Conservation (phyloP, 2,329 filamentous ascomycete species). For the Pezicula carpinea region DNA sequence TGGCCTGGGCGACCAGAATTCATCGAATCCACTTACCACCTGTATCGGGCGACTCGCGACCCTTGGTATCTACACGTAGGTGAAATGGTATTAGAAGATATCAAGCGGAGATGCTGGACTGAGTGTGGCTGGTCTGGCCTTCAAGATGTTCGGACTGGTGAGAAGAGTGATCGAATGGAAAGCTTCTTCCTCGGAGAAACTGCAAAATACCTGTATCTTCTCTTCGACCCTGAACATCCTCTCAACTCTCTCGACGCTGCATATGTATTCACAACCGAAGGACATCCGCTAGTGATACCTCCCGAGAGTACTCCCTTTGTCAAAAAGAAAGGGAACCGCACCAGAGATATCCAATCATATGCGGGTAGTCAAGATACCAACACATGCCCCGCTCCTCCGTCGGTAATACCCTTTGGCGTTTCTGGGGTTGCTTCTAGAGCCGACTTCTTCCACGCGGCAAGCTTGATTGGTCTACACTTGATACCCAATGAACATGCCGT, state of each 20-base stretch:
- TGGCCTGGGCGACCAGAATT: constrained; percentile 96
- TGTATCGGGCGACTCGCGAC: constrained; percentile 91
- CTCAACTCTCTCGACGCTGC: constrained; percentile 82
- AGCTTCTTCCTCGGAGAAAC: constrained; percentile 98
- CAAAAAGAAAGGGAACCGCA: constrained; percentile 10
- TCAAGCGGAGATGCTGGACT: constrained; percentile 83
- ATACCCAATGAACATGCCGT: constrained; percentile 61
- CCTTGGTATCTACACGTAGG: constrained; percentile 95
- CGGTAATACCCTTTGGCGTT: constrained; percentile 59
- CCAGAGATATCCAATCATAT: constrained; percentile 33
- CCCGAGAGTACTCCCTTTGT: constrained; percentile 30
- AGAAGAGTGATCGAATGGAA: constrained; percentile 93
- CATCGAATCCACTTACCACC: constrained; percentile 91
- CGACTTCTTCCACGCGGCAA: constrained; percentile 86
- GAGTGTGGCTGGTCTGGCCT: constrained; percentile 91
- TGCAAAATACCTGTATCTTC: constrained; percentile 88
- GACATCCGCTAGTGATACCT: constrained; percentile 86
- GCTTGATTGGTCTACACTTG: constrained; percentile 74
- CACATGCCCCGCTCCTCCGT: constrained; percentile 62
- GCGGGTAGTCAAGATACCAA: constrained; percentile 30
- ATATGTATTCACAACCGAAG: constrained; percentile 94
- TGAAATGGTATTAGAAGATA: constrained; percentile 90
- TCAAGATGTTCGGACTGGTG: constrained; percentile 74
- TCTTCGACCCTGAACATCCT: constrained; percentile 82
- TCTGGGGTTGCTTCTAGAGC: constrained; percentile 74